These are phyloP conservation scores for Papilionanthe hybrid DNA, from an alignment of 116 monocot species.

Conservation along the genomic window DNA sequence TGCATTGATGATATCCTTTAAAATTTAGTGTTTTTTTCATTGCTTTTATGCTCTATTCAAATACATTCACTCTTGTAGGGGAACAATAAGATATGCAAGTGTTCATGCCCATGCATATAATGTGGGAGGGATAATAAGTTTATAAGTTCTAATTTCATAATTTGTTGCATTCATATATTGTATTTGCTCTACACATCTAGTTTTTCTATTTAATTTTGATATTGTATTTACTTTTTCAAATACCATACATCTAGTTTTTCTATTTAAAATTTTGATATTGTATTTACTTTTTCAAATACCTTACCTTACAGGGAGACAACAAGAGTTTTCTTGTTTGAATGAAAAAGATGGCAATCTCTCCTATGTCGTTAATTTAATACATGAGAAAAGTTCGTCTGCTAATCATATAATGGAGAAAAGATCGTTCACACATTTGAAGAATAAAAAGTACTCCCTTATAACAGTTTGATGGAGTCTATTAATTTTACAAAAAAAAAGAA, in stretches of 20 bases:
- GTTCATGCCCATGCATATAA: constrained; percentile 97
- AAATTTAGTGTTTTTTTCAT: neutral
- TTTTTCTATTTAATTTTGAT: no score
- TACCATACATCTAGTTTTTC: no score
- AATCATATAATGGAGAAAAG: constrained; percentile 23
- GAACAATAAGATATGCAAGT: constrained; percentile 85
- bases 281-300: no score
- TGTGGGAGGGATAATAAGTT: constrained; percentile 96
- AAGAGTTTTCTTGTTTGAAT: neutral
- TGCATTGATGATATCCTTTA: neutral
- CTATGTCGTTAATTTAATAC: constrained; percentile 25
- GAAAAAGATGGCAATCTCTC: constrained; percentile 93
- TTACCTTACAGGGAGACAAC: no score
- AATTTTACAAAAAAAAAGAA: no score
- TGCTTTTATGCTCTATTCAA: neutral
- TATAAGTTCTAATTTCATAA: constrained; percentile 16
- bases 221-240: no score
- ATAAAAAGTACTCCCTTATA: neutral
- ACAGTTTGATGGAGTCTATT: neutral
- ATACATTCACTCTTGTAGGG: constrained; percentile 36
- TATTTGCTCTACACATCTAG: no score
- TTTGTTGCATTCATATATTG: no score
- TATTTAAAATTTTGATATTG: no score
- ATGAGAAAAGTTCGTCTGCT: constrained; percentile 42
- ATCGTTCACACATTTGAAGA: neutral